Conservation (phyloP, 345 rosid species). For the Populus ilicifolia region DNA sequence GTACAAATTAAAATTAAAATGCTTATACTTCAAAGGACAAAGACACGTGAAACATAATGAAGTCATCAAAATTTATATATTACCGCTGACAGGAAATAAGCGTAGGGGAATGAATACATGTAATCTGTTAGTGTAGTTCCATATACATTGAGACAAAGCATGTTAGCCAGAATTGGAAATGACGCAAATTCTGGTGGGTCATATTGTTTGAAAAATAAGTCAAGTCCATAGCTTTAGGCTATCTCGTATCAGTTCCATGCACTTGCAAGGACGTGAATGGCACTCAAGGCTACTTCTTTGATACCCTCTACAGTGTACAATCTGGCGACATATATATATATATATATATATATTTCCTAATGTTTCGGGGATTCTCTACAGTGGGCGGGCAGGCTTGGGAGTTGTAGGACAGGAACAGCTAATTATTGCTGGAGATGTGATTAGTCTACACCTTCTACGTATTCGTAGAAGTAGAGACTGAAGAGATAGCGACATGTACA, state of each 20-base stretch:
- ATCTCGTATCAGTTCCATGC: slow-evolving; percentile 32
- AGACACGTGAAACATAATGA: neutral
- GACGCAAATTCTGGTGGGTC: neutral
- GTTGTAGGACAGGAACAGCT: slow-evolving; percentile 12
- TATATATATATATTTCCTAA: slow-evolving; percentile 7
- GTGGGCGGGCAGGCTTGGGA: slow-evolving; percentile 27
- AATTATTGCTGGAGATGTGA: slow-evolving; percentile 13
- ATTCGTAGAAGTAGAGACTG: slow-evolving; percentile 22
- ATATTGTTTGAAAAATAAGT: neutral
- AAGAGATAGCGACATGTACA: slow-evolving; percentile 25
- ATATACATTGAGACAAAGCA: neutral
- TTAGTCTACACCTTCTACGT: slow-evolving; percentile 20
- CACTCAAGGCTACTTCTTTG: slow-evolving; percentile 27
- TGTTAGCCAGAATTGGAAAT: neutral
- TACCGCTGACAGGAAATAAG: neutral
- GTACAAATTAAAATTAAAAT: neutral
- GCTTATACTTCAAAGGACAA: neutral
- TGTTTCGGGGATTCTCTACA: neutral
- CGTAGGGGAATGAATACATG: neutral
- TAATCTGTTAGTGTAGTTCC: neutral
- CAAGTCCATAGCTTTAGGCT: slow-evolving; percentile 1
- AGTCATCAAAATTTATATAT: neutral
- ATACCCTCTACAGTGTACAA: slow-evolving; percentile 17
- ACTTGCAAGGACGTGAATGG: slow-evolving; percentile 35
- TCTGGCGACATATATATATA: slow-evolving; percentile 18